These are phyloP conservation scores for Rhizophora apiculata DNA, from an alignment of 345 rosid genomes.

Conservation along the genomic window DNA sequence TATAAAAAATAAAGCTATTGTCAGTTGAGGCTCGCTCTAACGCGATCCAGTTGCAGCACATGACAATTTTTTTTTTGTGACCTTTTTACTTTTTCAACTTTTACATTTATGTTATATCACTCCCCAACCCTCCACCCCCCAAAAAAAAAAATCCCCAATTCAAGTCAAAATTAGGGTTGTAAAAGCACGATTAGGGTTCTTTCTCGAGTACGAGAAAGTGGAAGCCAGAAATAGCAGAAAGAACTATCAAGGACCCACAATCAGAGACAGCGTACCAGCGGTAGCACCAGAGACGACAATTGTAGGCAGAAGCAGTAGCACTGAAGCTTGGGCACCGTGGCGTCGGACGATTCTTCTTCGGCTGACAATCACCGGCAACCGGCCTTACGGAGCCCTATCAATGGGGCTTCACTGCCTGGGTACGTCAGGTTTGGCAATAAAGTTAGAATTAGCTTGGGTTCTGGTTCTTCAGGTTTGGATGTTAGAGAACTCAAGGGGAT, in stretches of 20 bases:
- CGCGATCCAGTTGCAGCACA: too few species aligned
- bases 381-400: constrained; percentile 11
- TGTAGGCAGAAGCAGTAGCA: neutral
- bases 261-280: too few species aligned
- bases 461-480: constrained; percentile 27
- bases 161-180: too few species aligned
- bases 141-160: neutral
- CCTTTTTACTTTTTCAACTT: too few species aligned
- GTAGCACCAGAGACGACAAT: too few species aligned
- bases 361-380: constrained; percentile 27
- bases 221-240: too few species aligned
- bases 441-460: constrained; percentile 43
- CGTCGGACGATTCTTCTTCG: constrained; percentile 41
- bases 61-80: neutral
- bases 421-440: constrained; percentile 33
- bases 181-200: too few species aligned
- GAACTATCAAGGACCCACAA: too few species aligned
- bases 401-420: constrained; percentile 34
- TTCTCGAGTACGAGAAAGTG: too few species aligned
- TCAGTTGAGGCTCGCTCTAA: too few species aligned
- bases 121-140: neutral
- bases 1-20: too few species aligned
- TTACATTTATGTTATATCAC: neutral
- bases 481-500: constrained; percentile 46
- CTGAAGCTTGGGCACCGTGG: constrained; percentile 17